Percentiles rank a stretch among this genome's conserved stretches.
Evolutionary conservation across 257 asterid genomes (phyloP).

Genomic region (Solanum ossicruentum): DNA sequence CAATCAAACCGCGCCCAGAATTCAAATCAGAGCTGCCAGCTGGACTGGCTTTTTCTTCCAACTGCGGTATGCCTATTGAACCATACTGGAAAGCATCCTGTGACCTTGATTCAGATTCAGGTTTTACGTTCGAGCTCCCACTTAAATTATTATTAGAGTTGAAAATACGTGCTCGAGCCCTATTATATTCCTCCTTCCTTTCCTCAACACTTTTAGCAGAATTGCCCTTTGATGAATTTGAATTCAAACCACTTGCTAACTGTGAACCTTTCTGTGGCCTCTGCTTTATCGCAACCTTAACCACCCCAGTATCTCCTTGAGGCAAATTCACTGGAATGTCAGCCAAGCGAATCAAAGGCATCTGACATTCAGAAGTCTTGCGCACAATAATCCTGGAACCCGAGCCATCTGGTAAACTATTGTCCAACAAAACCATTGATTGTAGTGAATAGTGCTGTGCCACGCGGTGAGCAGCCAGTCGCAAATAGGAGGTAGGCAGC

Average conservation of each 20-base stretch:
- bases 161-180: slow-evolving; percentile 96
- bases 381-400: slow-evolving; percentile 84
- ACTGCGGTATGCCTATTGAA: slow-evolving; percentile 28
- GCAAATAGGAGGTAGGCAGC: slow-evolving; percentile 91
- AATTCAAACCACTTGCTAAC: slow-evolving; percentile 20
- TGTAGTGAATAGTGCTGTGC: slow-evolving; percentile 97
- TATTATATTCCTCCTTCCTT: slow-evolving; percentile 91
- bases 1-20: slow-evolving; percentile 46
- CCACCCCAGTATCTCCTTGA: slow-evolving; percentile 19
- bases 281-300: slow-evolving; percentile 66
- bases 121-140: slow-evolving; percentile 42
- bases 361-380: slow-evolving; percentile 48
- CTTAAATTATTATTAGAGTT: slow-evolving; percentile 37
- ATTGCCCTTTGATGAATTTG: slow-evolving; percentile 39
- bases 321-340: slow-evolving; percentile 36
- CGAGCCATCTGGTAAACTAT: slow-evolving; percentile 79
- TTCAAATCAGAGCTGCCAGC: slow-evolving; percentile 36
- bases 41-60: slow-evolving; percentile 39
- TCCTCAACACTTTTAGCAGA: slow-evolving; percentile 91
- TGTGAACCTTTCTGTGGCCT: slow-evolving; percentile 84
- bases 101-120: slow-evolving; percentile 48
- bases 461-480: slow-evolving; percentile 98
- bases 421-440: slow-evolving; percentile 92
- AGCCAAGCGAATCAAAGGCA: slow-evolving; percentile 60
- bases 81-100: slow-evolving; percentile 51